These are phyloP conservation scores for Dioscorea alata DNA, from an alignment of 106 monocot species.

Conservation along the genomic window DNA sequence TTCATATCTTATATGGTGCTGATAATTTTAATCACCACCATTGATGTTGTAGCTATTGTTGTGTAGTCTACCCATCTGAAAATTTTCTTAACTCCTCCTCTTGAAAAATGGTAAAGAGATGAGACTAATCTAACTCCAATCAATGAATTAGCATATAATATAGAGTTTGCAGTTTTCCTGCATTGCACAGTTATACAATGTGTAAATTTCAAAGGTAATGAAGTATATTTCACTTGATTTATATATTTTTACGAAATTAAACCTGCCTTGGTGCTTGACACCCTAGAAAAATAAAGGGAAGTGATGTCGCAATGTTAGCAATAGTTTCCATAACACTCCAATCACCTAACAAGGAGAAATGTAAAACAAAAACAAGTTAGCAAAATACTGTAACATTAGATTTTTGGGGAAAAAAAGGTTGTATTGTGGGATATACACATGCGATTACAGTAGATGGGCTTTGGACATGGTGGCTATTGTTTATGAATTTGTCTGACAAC, in stretches of 20 bases:
- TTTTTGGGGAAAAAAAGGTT: background rate
- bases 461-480: constrained; percentile 64
- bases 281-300: constrained; percentile 86
- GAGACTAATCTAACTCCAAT: too few species aligned
- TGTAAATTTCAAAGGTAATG: background rate
- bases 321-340: too few species aligned
- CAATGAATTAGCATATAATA: too few species aligned
- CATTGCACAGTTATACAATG: too few species aligned
- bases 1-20: too few species aligned
- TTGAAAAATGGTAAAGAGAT: too few species aligned
- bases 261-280: constrained; percentile 64
- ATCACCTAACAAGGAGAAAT: too few species aligned
- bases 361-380: background rate
- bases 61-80: too few species aligned
- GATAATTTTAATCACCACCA: too few species aligned
- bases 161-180: too few species aligned
- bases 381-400: background rate
- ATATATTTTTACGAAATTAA: background rate
- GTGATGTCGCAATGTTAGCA: constrained; percentile 77
- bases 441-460: constrained; percentile 52
- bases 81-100: too few species aligned
- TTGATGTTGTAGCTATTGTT: too few species aligned
- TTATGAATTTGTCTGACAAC: constrained; percentile 58
- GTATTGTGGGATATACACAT: constrained; percentile 24
- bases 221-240: background rate